phyloP scores from a whole-genome alignment of 176 grass and related monocot genomes.

The Zea mays region Zm-B73-REFERENCE-NAM-5.0 NC_050103.1:170010001-170010500 shows the following conservation, averaged over 20 bases:
- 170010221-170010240: not conserved
- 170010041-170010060: too few relatives aligned
- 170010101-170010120: not conserved
- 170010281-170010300: not conserved
- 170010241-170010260: not conserved
- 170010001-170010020: constrained; percentile 38
- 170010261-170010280: not conserved
- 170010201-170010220: not conserved
- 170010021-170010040: constrained; percentile 60
- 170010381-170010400: too few relatives aligned
- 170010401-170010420: too few relatives aligned
- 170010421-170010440: too few relatives aligned
- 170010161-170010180: not conserved
- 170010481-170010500: too few relatives aligned
- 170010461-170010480: too few relatives aligned
- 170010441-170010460: too few relatives aligned
- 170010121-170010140: not conserved
- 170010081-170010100: too few relatives aligned
- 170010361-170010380: too few relatives aligned
- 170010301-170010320: not conserved
- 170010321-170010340: too few relatives aligned
- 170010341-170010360: too few relatives aligned
- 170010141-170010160: not conserved
- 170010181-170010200: not conserved
- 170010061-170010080: too few relatives aligned